Percentiles rank a stretch among this genome's conserved stretches.
phyloP scores from a whole-genome alignment of 345 rosid species.

The Aethionema arabicum region DNA sequence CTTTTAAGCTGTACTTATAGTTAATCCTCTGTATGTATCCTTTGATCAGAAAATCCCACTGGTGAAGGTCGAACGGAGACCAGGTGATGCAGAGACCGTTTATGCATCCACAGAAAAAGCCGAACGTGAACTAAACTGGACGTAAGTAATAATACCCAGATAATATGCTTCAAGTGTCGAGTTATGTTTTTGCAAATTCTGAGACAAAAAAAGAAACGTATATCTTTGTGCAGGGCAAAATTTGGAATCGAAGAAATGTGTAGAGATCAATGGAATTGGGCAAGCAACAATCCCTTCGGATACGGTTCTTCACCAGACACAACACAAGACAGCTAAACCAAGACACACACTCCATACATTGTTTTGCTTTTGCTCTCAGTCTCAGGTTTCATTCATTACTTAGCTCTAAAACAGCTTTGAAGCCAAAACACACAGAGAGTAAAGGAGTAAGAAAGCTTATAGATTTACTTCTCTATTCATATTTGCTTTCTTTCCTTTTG shows the following conservation, averaged over 20 bases:
- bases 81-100: slow-evolving; percentile 87
- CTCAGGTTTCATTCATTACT: slow-evolving; percentile 3
- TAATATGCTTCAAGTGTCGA: neutral
- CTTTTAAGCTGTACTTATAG: neutral
- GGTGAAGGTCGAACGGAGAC: slow-evolving; percentile 66
- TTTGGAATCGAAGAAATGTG: slow-evolving; percentile 91
- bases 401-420: slow-evolving; percentile 17
- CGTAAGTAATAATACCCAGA: slow-evolving; percentile 50
- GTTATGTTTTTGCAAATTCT: slow-evolving; percentile 1
- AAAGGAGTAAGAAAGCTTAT: slow-evolving; percentile 8
- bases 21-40: slow-evolving; percentile 3
- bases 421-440: slow-evolving; percentile 16
- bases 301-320: slow-evolving; percentile 48
- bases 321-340: slow-evolving; percentile 26
- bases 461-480: slow-evolving; percentile 9
- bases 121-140: slow-evolving; percentile 81
- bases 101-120: slow-evolving; percentile 91
- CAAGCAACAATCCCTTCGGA: slow-evolving; percentile 91
- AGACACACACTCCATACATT: slow-evolving; percentile 14
- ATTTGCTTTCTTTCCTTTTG: slow-evolving; percentile 23
- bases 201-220: slow-evolving; percentile 9
- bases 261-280: slow-evolving; percentile 96
- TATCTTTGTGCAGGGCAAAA: slow-evolving; percentile 60
- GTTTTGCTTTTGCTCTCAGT: slow-evolving; percentile 13
- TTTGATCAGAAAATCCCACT: slow-evolving; percentile 71